Percentiles rank a stretch among this genome's conserved stretches.
Evolutionary conservation across 2,329 filamentous ascomycete genomes (phyloP).

Genomic region (Colletotrichum sp.): DNA sequence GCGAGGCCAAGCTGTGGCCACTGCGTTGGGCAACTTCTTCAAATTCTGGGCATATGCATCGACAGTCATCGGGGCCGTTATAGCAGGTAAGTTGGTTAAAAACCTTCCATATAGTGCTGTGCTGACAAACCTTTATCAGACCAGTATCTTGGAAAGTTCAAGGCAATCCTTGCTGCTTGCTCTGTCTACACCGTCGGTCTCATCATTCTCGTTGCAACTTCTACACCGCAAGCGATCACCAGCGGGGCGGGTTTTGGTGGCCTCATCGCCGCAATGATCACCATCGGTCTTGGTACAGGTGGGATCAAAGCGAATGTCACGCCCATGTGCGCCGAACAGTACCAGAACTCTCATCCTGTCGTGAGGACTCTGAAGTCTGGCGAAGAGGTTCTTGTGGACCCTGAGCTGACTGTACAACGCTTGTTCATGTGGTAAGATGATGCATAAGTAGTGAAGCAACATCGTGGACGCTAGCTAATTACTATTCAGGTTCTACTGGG

Average conservation of each 20-base stretch:
- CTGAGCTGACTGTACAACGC: conserved; percentile 67
- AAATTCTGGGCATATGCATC: conserved; percentile 28
- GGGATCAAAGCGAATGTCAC: conserved; percentile 72
- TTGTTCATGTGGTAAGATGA: conserved; percentile 61
- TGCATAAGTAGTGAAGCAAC: rapidly evolving
- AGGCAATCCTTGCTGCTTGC: conserved; percentile 60
- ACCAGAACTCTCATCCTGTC: conserved; percentile 56
- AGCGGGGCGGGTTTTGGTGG: conserved; percentile 49
- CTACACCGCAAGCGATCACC: conserved; percentile 41
- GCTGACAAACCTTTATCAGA: conserved; percentile 34
- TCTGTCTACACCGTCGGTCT: conserved; percentile 24
- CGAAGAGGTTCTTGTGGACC: conserved; percentile 70
- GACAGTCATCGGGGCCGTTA: background rate
- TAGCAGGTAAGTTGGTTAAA: background rate
- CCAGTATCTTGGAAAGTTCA: conserved; percentile 65
- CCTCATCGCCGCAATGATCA: conserved; percentile 59
- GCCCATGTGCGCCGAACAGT: conserved; percentile 69
- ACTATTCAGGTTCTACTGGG: conserved; percentile 66
- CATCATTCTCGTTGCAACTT: conserved; percentile 50
- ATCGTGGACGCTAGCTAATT: background rate
- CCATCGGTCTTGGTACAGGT: conserved; percentile 71
- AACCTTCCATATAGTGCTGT: background rate
- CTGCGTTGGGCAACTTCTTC: conserved; percentile 31
- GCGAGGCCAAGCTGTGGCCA: conserved; percentile 22
- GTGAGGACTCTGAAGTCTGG: conserved; percentile 53